Percentiles rank a stretch among this genome's conserved stretches.
Conservation (phyloP, 169 alveolate species). For the Plasmodium sp. region DNA sequence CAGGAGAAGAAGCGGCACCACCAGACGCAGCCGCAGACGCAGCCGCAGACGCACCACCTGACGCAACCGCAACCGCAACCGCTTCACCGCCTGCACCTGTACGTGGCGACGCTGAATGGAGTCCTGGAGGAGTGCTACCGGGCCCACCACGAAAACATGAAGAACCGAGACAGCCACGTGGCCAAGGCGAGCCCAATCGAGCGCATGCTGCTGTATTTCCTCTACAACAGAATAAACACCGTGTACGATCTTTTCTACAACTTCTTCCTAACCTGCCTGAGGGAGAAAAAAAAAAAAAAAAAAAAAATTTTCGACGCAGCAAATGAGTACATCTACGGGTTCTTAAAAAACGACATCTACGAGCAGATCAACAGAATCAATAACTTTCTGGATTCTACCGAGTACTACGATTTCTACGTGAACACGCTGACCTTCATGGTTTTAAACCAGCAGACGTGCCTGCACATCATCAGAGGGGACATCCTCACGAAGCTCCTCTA, state of each 20-base stretch:
- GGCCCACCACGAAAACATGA: slow-evolving; percentile 26
- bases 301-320: slow-evolving; percentile 5
- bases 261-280: slow-evolving; percentile 13
- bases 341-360: slow-evolving; percentile 15
- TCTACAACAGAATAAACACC: slow-evolving; percentile 52
- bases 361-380: slow-evolving; percentile 45
- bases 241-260: slow-evolving; percentile 45
- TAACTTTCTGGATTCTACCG: slow-evolving; percentile 2
- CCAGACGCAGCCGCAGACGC: too few species aligned
- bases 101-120: slow-evolving; percentile 32
- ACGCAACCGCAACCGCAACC: too few species aligned
- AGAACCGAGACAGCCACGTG: slow-evolving; percentile 13
- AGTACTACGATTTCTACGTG: slow-evolving; percentile 54
- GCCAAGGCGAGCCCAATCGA: background rate
- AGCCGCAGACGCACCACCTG: too few species aligned
- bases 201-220: slow-evolving; percentile 38
- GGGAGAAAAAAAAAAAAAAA: background rate
- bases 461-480: slow-evolving; percentile 24
- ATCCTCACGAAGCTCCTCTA: slow-evolving; percentile 36
- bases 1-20: too few species aligned
- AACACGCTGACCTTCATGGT: slow-evolving; percentile 31
- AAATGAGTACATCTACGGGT: slow-evolving; percentile 18
- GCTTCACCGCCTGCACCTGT: background rate
- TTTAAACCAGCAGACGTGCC: slow-evolving; percentile 16
- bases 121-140: slow-evolving; percentile 44